A percentile compares a stretch with the other conserved stretches of the same genome.
Conservation (phyloP, 2,329 filamentous ascomycete genomes). For the Colletotrichum siamense region DNA sequence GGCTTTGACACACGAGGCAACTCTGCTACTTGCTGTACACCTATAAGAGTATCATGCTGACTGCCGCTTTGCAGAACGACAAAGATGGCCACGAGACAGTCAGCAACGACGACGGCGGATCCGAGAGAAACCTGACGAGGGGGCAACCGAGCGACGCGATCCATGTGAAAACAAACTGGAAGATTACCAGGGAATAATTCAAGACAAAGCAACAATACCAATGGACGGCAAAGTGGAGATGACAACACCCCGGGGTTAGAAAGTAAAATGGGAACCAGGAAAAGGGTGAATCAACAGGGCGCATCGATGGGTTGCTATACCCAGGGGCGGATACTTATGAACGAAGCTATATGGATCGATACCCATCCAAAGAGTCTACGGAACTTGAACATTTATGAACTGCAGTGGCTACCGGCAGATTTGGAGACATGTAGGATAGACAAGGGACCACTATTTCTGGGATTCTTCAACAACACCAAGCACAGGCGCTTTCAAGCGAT, state of each 20-base stretch:
- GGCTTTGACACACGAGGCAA: neutral
- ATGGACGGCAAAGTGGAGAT: neutral
- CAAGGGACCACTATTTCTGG: neutral
- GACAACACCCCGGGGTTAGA: neutral
- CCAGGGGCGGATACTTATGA: neutral
- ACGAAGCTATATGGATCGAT: neutral
- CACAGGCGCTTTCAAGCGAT: neutral
- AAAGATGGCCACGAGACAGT: constrained; percentile 25
- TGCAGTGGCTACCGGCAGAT: neutral
- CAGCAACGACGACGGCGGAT: constrained; percentile 27
- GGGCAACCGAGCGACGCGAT: constrained; percentile 14
- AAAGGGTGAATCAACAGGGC: neutral
- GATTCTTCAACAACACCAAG: neutral
- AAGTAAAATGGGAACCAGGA: neutral
- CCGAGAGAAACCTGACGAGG: constrained; percentile 26
- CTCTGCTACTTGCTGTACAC: neutral
- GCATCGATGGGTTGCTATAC: neutral
- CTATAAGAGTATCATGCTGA: neutral
- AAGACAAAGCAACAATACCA: neutral
- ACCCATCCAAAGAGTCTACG: neutral
- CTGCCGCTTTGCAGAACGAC: constrained; percentile 10
- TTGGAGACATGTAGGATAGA: neutral
- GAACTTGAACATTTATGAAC: neutral
- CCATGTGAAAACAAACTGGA: constrained; percentile 25
- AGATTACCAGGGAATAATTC: neutral